phyloP scores from a whole-genome alignment of 495 filamentous ascomycete genomes.

The Penicillium fimorum region DNA sequence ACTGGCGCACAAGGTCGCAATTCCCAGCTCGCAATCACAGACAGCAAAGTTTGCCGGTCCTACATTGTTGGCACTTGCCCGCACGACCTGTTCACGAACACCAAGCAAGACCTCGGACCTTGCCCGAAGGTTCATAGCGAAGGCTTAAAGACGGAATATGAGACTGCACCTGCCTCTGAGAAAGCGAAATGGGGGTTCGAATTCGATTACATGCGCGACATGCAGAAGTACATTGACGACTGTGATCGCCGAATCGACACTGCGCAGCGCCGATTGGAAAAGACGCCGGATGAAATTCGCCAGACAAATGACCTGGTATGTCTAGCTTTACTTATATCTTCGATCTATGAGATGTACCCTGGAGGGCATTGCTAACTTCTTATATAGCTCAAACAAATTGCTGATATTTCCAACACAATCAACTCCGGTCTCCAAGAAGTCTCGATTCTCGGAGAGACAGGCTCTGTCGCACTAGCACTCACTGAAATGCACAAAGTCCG shows the following conservation, averaged over 20 bases:
- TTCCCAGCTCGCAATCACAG: conserved; percentile 80
- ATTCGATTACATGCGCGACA: conserved; percentile 93
- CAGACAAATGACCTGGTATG: conserved; percentile 85
- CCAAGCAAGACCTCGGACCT: conserved; percentile 91
- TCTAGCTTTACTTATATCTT: not conserved
- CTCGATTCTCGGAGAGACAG: conserved; percentile 77
- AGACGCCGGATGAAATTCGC: conserved; percentile 95
- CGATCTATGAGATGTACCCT: not conserved
- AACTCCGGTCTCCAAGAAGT: conserved; percentile 83
- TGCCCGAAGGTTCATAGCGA: conserved; percentile 92
- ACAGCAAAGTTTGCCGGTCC: conserved; percentile 92
- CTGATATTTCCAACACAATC: conserved; percentile 74
- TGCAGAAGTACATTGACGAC: conserved; percentile 93
- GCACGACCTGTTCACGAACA: conserved; percentile 99
- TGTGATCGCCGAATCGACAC: conserved; percentile 92
- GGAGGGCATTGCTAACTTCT: not conserved
- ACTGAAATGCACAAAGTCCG: conserved; percentile 83
- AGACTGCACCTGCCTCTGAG: conserved; percentile 61
- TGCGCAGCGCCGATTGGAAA: conserved; percentile 87
- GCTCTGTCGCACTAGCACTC: conserved; percentile 74
- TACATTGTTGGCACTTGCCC: conserved; percentile 94
- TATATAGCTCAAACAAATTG: conserved; percentile 74
- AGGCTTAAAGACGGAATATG: conserved; percentile 83
- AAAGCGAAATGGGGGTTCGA: conserved; percentile 84
- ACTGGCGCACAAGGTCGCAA: conserved; percentile 66